Base-by-base conservation (phyloP, 768 basidiomycete species). In the Amanita phalloides region DNA sequence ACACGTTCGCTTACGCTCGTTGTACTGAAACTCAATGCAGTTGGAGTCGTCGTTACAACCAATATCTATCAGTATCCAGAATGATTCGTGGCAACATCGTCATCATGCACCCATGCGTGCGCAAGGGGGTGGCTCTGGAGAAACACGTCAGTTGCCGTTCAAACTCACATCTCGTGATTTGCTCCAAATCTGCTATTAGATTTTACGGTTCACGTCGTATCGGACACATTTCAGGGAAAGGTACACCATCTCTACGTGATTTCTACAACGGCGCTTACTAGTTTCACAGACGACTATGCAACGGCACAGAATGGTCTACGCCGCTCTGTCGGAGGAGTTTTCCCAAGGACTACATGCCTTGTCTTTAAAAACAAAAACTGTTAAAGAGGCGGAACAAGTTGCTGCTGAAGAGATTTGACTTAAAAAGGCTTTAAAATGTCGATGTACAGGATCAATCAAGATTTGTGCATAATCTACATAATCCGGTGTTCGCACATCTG, bases 41-140 rank as follows among this genome's bases (percentile, higher is more conserved):
- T 69, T 92, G 57, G 78, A 71, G 49, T 63, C 68, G 41, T 68
- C 79, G 46, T 71, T 92, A 50, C 69, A 72, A 58, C 89, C 90
- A 17, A 66, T 74, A 49, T 71, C 73, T 59, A 71, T 92, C 61
- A 72, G 62, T 49, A 83, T 92, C 62, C 74, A 74, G 33, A 92
- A 92, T 67, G 85, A 92, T 60, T 91, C 90, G 48, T 82, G 80
- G 78, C 75, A 86, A 68, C 90, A 92, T 66, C 78, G 85, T 61
- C 85, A 91, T 70, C 90, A 92, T 68, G 75, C 76, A 51, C 73
- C 90, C 44, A 92, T 92, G 90, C 76, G 77, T 62, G 81, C 73
- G 41, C 72, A 79, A 64, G 78, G 74, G 51, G 81, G 77, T 56
- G 78, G 76, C 41, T 81, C 73, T 61, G 82, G 81, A 53, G 90